These are phyloP conservation scores for Handroanthus guayacan DNA, from an alignment of 257 asterid genomes.

Conservation along the genomic window DNA sequence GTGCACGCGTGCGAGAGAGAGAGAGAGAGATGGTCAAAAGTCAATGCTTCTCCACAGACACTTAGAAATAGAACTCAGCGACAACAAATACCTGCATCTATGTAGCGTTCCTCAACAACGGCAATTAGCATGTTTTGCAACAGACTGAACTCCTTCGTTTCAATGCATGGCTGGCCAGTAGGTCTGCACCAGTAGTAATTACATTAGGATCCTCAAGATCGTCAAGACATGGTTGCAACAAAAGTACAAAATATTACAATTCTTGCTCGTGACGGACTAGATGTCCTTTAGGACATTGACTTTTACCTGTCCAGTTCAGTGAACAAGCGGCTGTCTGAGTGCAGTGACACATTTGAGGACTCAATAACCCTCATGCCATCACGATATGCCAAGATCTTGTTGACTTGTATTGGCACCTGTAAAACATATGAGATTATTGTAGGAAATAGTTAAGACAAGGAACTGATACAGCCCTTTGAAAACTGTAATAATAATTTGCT, in stretches of 20 bases:
- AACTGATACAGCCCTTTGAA: not conserved
- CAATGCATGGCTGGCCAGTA: conserved; percentile 53
- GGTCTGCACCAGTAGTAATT: conserved; percentile 43
- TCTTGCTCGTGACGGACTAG: not conserved
- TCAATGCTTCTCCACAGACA: too few species aligned
- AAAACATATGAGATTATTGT: not conserved
- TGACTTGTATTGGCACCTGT: conserved; percentile 66
- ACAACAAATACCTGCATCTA: conserved; percentile 52
- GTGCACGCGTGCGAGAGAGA: too few species aligned
- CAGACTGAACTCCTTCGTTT: conserved; percentile 58
- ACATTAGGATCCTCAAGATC: not conserved
- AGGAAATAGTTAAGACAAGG: not conserved
- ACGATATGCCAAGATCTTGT: conserved; percentile 51
- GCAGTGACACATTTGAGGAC: conserved; percentile 44
- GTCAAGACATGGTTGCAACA: not conserved
- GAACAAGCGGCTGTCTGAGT: conserved; percentile 35
- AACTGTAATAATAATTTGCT: not conserved
- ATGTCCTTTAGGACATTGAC: not conserved
- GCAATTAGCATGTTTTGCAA: conserved; percentile 61
- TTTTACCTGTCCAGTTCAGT: conserved; percentile 52
- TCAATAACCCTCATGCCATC: conserved; percentile 65
- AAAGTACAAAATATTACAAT: not conserved
- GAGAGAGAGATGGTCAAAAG: too few species aligned
- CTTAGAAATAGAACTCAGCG: too few species aligned
- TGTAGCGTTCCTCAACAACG: conserved; percentile 60